phyloP scores from a whole-genome alignment of 345 rosid genomes.

The Camelina hispida region DNA sequence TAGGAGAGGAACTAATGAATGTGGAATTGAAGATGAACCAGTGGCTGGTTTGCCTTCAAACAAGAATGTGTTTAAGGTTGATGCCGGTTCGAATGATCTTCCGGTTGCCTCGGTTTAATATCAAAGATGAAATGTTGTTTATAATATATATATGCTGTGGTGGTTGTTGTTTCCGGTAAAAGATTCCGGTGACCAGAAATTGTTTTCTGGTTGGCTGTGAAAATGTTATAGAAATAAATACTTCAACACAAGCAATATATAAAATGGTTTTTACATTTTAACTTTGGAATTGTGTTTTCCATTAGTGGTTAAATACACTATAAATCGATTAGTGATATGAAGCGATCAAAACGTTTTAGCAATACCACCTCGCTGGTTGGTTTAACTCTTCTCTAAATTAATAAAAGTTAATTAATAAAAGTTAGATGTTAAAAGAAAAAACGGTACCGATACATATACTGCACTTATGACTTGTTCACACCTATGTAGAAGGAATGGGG shows the following conservation, averaged over 20 bases:
- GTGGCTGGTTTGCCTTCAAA: slow-evolving; percentile 83
- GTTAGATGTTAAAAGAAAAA: too few species aligned
- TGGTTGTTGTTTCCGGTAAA: slow-evolving; percentile 19
- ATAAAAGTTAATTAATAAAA: too few species aligned
- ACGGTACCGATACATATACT: too few species aligned
- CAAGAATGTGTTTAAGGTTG: slow-evolving; percentile 68
- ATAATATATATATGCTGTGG: slow-evolving; percentile 15
- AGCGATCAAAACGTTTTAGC: too few species aligned
- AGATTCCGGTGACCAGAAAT: slow-evolving; percentile 23
- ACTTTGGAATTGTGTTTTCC: background rate
- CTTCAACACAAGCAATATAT: slow-evolving; percentile 8
- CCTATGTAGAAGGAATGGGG: too few species aligned
- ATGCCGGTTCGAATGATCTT: slow-evolving; percentile 41
- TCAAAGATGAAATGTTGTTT: slow-evolving; percentile 21
- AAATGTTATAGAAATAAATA: slow-evolving; percentile 27
- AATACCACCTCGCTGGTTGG: too few species aligned
- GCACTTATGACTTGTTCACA: too few species aligned
- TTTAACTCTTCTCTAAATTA: too few species aligned
- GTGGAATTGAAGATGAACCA: slow-evolving; percentile 81
- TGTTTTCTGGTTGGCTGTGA: slow-evolving; percentile 27
- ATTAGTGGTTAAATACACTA: background rate
- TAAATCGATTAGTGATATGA: too few species aligned
- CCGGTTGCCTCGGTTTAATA: slow-evolving; percentile 52
- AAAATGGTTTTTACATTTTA: background rate
- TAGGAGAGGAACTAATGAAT: slow-evolving; percentile 85